Conservation (phyloP, 805 yeast genomes). For the Candida orba region DNA sequence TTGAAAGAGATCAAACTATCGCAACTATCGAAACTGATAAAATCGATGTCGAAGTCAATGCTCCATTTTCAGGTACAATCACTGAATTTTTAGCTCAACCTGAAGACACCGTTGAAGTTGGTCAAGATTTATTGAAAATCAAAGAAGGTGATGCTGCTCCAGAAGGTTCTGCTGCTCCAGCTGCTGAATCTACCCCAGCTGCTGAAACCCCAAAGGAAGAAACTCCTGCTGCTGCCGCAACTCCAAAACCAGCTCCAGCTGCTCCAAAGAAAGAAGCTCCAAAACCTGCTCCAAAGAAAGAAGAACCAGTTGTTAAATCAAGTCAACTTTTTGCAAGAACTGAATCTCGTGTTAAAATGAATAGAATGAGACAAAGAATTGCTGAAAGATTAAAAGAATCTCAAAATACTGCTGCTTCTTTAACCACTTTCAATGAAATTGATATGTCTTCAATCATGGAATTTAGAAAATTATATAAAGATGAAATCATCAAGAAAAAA, state of each 20-base stretch:
- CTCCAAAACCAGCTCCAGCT: constrained; percentile 17
- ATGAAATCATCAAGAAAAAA: constrained; percentile 87
- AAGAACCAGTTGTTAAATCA: constrained; percentile 20
- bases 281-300: constrained; percentile 16
- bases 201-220: constrained; percentile 20
- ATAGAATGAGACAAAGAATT: constrained; percentile 97
- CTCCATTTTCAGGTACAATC: constrained; percentile 88
- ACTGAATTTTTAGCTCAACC: constrained; percentile 74
- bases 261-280: constrained; percentile 13
- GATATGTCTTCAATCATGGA: constrained; percentile 91
- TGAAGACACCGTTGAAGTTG: constrained; percentile 93
- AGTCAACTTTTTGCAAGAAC: constrained; percentile 56
- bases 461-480: constrained; percentile 94
- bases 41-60: constrained; percentile 93
- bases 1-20: constrained; percentile 77
- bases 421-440: constrained; percentile 96
- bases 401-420: constrained; percentile 96
- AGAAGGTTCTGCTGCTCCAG: constrained; percentile 30
- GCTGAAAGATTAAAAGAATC: constrained; percentile 99
- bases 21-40: constrained; percentile 98
- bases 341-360: constrained; percentile 94
- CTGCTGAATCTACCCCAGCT: constrained; percentile 36
- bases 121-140: constrained; percentile 83
- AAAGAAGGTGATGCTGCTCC: constrained; percentile 72
- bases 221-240: constrained; percentile 9